Conservation (phyloP, 371 early-diverging fungal genomes). For the Syncephalastrum sp. region DNA sequence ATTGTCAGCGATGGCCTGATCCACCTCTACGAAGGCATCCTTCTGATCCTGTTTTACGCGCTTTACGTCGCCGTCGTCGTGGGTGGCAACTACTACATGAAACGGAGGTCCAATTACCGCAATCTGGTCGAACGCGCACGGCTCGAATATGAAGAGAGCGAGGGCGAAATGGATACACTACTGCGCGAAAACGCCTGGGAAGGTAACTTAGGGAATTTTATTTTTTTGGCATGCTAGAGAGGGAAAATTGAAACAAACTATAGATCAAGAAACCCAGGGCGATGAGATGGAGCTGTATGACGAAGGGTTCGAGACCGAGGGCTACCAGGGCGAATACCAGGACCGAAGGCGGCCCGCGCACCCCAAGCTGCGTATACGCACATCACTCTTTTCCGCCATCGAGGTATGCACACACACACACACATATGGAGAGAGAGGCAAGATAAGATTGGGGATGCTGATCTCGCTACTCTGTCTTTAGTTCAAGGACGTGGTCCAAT, state of each 20-base stretch:
- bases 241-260: neutral
- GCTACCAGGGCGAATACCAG: constrained; percentile 27
- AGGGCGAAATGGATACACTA: constrained; percentile 39
- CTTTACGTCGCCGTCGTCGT: constrained; percentile 62
- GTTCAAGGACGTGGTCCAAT: constrained; percentile 56
- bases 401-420: constrained; percentile 23
- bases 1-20: constrained; percentile 65
- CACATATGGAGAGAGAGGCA: neutral
- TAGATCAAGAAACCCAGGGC: constrained; percentile 21
- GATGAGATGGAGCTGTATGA: constrained; percentile 48
- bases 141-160: constrained; percentile 46
- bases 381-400: constrained; percentile 48
- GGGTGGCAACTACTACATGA: constrained; percentile 52
- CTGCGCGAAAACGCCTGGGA: constrained; percentile 33
- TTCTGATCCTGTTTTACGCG: constrained; percentile 53
- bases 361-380: constrained; percentile 38
- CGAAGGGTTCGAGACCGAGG: constrained; percentile 50
- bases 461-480: constrained; percentile 11
- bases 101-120: constrained; percentile 33
- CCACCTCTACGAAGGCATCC: constrained; percentile 57
- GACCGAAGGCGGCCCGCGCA: constrained; percentile 24
- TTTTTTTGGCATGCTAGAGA: neutral
- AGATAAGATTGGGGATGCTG: neutral
- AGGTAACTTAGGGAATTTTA: constrained; percentile 13
- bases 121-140: constrained; percentile 44